Conservation (phyloP, 768 basidiomycete genomes). For the Lyophyllum atratum region DNA sequence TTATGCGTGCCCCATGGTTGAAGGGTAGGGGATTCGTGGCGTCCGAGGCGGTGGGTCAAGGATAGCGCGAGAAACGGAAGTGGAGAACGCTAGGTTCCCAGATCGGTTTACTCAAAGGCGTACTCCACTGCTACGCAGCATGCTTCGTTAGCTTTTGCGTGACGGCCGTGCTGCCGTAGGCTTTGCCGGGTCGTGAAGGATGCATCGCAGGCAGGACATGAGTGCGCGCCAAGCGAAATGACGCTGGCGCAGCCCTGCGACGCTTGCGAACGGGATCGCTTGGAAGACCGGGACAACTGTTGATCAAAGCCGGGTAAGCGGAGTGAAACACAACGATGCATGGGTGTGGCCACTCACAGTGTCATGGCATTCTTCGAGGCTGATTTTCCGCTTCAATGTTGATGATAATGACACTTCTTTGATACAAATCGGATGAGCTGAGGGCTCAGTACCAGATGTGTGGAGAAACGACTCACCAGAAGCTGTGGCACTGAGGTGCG, state of each 20-base stretch:
- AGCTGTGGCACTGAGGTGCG: slow-evolving; percentile 39
- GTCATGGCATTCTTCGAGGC: slow-evolving; percentile 44
- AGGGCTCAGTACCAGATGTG: neutral
- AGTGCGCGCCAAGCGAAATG: slow-evolving; percentile 49
- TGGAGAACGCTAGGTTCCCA: slow-evolving; percentile 1
- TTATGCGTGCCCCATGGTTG: slow-evolving; percentile 7
- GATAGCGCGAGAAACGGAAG: slow-evolving; percentile 5
- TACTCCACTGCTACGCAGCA: slow-evolving; percentile 77
- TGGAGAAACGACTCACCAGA: slow-evolving; percentile 36
- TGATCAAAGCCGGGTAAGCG: slow-evolving; percentile 11
- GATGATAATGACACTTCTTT: slow-evolving; percentile 33
- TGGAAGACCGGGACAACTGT: slow-evolving; percentile 55
- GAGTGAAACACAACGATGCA: neutral
- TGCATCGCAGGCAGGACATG: slow-evolving; percentile 77
- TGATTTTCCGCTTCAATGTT: slow-evolving; percentile 54
- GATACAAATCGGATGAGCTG: slow-evolving; percentile 14
- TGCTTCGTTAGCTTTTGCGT: slow-evolving; percentile 61
- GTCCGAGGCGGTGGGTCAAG: slow-evolving; percentile 1
- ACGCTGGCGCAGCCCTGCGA: slow-evolving; percentile 35
- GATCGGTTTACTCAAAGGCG: slow-evolving; percentile 51
- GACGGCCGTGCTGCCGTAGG: slow-evolving; percentile 61
- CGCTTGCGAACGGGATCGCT: slow-evolving; percentile 52
- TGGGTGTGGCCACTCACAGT: slow-evolving; percentile 26
- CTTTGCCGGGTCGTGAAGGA: slow-evolving; percentile 60
- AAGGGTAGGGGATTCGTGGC: slow-evolving; percentile 6